Evolutionary conservation across 2,329 filamentous ascomycete genomes (phyloP), one percentile per base, ranked within the genome.

Genomic region (Coniochaeta ligniaria): DNA sequence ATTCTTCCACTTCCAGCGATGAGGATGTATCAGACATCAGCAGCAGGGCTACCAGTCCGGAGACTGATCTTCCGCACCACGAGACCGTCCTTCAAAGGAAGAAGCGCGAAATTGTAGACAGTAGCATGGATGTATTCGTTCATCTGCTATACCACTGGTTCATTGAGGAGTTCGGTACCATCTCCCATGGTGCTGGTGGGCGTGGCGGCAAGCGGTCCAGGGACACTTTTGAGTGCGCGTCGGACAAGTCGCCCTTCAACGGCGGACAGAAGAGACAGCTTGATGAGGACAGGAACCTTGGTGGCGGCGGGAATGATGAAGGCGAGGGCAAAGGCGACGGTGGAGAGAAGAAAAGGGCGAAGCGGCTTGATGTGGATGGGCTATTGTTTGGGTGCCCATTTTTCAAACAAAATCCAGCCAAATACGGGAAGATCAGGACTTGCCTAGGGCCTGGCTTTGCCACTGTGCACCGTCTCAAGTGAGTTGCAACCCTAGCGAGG

Each of bases 301-400:
- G n/a, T n/a, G n/a, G 35, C 11, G 54, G 16, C 14, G 54, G 31
- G 8, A 31, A 36, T 3, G 54, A 45, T 9, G 26, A 58, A 9
- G 38, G 56, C 45, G 20, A 6, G 20, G 31, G 33, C 11, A 41
- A 41, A 16, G n/a, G n/a, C n/a, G n/a, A n/a, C n/a, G n/a, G n/a
- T n/a, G n/a, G n/a, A 3, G 12, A n/a, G 16, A 43, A 58, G 20
- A 58, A 57, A 20, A 24, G 16, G 20, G 54, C 54, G 28, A 57
- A n/a, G n/a, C n/a, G n/a, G n/a, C n/a, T n/a, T n/a, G n/a, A n/a
- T n/a, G n/a, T n/a, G n/a, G n/a, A n/a, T n/a, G n/a, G n/a, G n/a
- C n/a, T n/a, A n/a, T n/a, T n/a, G 36, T 65, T 67, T 55, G 68
- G 67, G 1, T 70, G 68, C 24, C 68, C 68, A 2, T 70, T 66